These are phyloP conservation scores for Protomyces inundatus DNA, from an alignment of 1,139 yeast genomes.

Conservation along the genomic window DNA sequence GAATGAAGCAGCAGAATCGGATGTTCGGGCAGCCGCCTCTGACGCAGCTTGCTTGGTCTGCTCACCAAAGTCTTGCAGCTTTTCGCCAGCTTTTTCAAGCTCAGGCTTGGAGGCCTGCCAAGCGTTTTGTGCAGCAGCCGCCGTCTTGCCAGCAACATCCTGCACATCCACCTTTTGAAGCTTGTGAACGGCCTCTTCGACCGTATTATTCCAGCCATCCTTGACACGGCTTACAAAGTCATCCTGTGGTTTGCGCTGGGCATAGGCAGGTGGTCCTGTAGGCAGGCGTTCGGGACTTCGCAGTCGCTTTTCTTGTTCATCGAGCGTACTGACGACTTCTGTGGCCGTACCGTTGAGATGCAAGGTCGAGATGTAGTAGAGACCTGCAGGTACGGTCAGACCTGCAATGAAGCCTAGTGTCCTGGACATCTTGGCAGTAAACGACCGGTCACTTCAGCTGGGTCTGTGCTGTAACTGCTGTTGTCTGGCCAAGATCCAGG, in stretches of 20 bases:
- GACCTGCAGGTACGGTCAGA: slow-evolving; percentile 19
- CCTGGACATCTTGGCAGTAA: not conserved
- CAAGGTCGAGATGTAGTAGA: slow-evolving; percentile 17
- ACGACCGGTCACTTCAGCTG: no score
- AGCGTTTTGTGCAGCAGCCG: slow-evolving; percentile 3
- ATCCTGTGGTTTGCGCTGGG: slow-evolving; percentile 8
- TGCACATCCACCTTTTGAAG: slow-evolving; percentile 14
- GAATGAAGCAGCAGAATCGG: not conserved
- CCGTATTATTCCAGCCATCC: slow-evolving; percentile 19
- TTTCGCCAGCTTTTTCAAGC: slow-evolving; percentile 5
- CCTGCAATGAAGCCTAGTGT: slow-evolving; percentile 23
- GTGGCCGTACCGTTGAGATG: slow-evolving; percentile 19
- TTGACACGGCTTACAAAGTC: slow-evolving; percentile 8
- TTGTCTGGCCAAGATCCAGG: no score
- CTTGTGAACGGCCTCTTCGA: slow-evolving; percentile 11
- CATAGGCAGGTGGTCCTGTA: not conserved
- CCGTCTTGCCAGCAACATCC: slow-evolving; percentile 4
- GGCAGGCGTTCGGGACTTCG: not conserved
- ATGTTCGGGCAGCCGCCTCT: slow-evolving; percentile 11
- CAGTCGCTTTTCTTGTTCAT: slow-evolving; percentile 9
- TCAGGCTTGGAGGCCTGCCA: slow-evolving; percentile 12
- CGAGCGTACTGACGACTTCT: slow-evolving; percentile 9
- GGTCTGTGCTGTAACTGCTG: no score
- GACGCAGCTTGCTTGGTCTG: slow-evolving; percentile 5
- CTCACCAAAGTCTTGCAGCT: not conserved